Base-by-base conservation (phyloP, 495 filamentous ascomycete species). In the Hamigera avellanea region DNA sequence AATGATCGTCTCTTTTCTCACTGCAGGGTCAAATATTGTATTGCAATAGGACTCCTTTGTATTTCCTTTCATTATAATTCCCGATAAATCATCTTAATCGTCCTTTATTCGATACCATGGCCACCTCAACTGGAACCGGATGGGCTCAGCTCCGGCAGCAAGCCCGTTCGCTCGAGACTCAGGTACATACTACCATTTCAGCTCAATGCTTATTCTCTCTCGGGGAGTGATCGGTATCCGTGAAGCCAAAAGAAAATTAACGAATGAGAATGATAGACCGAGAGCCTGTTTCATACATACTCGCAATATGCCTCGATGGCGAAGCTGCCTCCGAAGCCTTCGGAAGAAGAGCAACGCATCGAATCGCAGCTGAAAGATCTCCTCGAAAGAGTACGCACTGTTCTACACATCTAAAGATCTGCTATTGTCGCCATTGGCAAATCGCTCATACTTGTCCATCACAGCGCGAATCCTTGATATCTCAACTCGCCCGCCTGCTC, bases 121-220 rank as follows among this genome's bases (percentile, higher is more conserved):
- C 84, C 21, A 70, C 76, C 32, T 63, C 84, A 33, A 81, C 83
- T 16, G 75, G 83, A 43, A 82, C 79, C 38, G 87, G 86, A 54
- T 98, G 91, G 91, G 80, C 86, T 43, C 91, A 95, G 64, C 76
- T 98, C 37, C 82, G 91, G 45, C 86, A 94, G 60, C 91, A 96
- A 59, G 84, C 87, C 35, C 72, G 93, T 46, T 74, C 80, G 14
- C 68, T 96, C 41, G 93, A 98, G 58, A 85, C 83, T 40, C 93
- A 98, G 70, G 91, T 94, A 72, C 43, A 13, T 13, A 35, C 18
- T 4, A 23, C 21, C 9, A 9, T 23, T 23, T 9, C 21, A 23
- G 21, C 9, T 4, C 9, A 4, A 23, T 4, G 5, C 9, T 23
- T 23, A 23, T 23, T 23, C 9, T 23, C 5, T 23, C n/a, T n/a